Evolutionary conservation across 164 flowering plant genomes (phyloP), one percentile per base, ranked within the genome.

Genomic region (Chloranthus sessilifolius): DNA sequence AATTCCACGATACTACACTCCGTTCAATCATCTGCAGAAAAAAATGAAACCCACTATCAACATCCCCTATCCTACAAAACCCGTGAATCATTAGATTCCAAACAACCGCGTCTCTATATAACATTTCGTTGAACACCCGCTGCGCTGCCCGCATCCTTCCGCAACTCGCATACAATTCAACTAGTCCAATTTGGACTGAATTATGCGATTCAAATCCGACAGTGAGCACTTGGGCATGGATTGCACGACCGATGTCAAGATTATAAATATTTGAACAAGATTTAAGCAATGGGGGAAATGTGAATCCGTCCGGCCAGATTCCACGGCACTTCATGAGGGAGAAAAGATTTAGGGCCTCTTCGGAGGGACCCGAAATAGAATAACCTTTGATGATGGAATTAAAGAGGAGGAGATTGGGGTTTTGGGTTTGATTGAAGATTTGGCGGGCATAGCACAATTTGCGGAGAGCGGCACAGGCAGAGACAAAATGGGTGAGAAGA

Each of bases 51-150:
- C 94, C 97, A 60, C 20, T 66, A 1, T 78, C 83, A 5, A 80
- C 62, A 49, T 82, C 59, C 1, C 94, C 95, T 42, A 8, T 47
- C 29, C 65, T 75, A 53, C 82, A 87, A 66, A 63, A 87, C 69
- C 95, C 94, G 20, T 63, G 72, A 57, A 86, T 68, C 78, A 89
- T 74, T 74, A 86, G 58, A 54, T 86, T 86, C 88, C 88, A 86
- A 64, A 70, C 75, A 26, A 86, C 61, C 19, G 70, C 77, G 39
- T 84, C 78, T 55, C 74, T 80, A 0, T 65, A 47, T 54, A 62
- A 29, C 90, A 84, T 82, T 61, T 47, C 77, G 58, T 82, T 88
- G 50, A 84, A 86, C 85, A 80, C 61, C 63, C 61, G 67, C 58
- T 22, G 29, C 0, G 95, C 97, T 31, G 80, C 86, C 3, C 23